phyloP scores from a whole-genome alignment of 1,284 basidiomycete species.

The Tremellales sp. region DNA sequence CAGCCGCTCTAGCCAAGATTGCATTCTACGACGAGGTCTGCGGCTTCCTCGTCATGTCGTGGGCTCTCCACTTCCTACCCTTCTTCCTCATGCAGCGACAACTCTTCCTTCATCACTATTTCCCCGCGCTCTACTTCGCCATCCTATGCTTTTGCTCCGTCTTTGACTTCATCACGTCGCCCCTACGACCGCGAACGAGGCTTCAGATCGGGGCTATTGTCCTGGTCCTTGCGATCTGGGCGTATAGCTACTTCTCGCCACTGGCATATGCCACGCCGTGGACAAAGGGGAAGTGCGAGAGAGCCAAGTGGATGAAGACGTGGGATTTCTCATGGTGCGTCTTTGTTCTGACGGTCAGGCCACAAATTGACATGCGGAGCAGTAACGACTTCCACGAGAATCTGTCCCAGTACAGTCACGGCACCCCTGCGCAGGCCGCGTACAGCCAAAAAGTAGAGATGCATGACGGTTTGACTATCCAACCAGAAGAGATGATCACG shows the following conservation, averaged over 20 bases:
- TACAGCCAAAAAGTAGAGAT: too few relatives aligned
- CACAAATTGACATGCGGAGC: slow-evolving; percentile 6
- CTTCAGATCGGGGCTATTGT: slow-evolving; percentile 74
- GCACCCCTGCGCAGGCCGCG: too few relatives aligned
- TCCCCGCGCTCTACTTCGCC: slow-evolving; percentile 92
- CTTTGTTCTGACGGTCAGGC: neutral
- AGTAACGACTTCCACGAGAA: slow-evolving; percentile 43
- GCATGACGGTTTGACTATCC: too few relatives aligned
- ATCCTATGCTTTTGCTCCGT: slow-evolving; percentile 72
- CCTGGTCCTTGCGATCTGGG: slow-evolving; percentile 68
- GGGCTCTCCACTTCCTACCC: slow-evolving; percentile 90
- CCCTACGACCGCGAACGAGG: slow-evolving; percentile 68
- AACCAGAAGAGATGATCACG: too few relatives aligned
- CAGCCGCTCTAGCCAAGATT: slow-evolving; percentile 63
- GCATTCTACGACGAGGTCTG: slow-evolving; percentile 88
- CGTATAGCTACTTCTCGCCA: slow-evolving; percentile 75
- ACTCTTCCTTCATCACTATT: slow-evolving; percentile 94
- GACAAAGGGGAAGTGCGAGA: slow-evolving; percentile 75
- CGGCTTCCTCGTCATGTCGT: slow-evolving; percentile 87
- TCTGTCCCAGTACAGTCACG: slow-evolving; percentile 36
- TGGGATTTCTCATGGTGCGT: slow-evolving; percentile 94
- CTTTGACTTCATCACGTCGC: slow-evolving; percentile 81
- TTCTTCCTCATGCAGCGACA: slow-evolving; percentile 97
- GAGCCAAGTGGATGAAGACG: slow-evolving; percentile 77
- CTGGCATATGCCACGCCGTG: slow-evolving; percentile 80